Conservation (phyloP, 306 rosid genomes). For the Lathyrus sativus region DNA sequence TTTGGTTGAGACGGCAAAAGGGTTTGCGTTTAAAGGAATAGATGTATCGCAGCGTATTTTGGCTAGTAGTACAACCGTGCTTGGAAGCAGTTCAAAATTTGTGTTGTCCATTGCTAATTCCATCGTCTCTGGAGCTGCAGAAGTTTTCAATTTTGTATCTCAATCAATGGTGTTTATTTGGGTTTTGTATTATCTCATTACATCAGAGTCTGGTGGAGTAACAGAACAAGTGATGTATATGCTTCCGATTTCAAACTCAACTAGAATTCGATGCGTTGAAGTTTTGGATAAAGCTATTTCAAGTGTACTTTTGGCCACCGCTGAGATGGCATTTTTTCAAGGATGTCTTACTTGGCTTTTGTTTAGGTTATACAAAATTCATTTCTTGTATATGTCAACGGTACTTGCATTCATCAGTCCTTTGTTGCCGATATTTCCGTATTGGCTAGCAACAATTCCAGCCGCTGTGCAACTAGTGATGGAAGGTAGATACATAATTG, state of each 20-base stretch:
- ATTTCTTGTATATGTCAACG: conserved; percentile 90
- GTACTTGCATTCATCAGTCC: conserved; percentile 79
- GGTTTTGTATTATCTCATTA: conserved; percentile 88
- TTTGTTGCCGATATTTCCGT: conserved; percentile 79
- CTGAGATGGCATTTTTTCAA: conserved; percentile 83
- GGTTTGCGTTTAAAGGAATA: conserved; percentile 66
- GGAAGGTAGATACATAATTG: conserved; percentile 80
- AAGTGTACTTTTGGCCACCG: conserved; percentile 85
- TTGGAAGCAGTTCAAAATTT: conserved; percentile 72
- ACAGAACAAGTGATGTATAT: conserved; percentile 84
- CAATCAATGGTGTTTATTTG: conserved; percentile 88
- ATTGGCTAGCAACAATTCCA: conserved; percentile 80
- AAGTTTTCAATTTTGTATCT: conserved; percentile 84
- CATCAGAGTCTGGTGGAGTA: conserved; percentile 95
- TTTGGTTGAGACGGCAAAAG: conserved; percentile 83
- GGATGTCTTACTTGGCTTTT: conserved; percentile 96
- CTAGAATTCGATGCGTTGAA: conserved; percentile 80
- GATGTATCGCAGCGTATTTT: conserved; percentile 75
- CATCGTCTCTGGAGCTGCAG: conserved; percentile 86
- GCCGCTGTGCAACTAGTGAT: conserved; percentile 77
- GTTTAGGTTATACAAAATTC: conserved; percentile 71
- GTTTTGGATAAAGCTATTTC: conserved; percentile 94
- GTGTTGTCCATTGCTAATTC: conserved; percentile 73
- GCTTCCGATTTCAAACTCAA: conserved; percentile 70
- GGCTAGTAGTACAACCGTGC: conserved; percentile 65